Percentiles rank a stretch among this genome's conserved stretches.
Conservation (phyloP, 78 protist genomes). For the Mastigamoeba balamuthi region DNA sequence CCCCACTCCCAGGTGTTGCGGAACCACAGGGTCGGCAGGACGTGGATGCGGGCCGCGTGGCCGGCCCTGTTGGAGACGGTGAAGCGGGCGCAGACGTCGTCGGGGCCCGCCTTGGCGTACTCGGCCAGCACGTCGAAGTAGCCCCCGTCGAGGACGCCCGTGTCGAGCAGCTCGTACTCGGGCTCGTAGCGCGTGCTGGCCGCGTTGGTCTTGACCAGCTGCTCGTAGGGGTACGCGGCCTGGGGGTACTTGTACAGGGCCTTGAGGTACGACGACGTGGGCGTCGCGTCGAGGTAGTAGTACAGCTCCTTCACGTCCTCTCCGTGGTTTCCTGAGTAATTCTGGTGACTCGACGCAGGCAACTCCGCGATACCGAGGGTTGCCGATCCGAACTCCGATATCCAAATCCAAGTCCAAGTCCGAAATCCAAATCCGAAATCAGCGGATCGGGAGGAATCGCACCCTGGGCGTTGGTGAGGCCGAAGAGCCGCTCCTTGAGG, state of each 20-base stretch:
- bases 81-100: conserved; percentile 38
- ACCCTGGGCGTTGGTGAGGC: conserved; percentile 57
- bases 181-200: conserved; percentile 5
- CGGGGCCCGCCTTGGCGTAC: conserved; percentile 55
- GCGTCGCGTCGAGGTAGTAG: conserved; percentile 46
- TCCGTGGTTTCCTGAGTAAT: too few species aligned
- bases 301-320: conserved; percentile 61
- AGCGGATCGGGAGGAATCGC: too few species aligned
- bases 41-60: conserved; percentile 9
- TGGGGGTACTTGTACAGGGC: conserved; percentile 75
- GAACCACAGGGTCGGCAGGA: conserved; percentile 63
- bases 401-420: too few species aligned
- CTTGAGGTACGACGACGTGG: conserved; percentile 60
- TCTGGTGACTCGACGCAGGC: not conserved
- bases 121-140: conserved; percentile 43
- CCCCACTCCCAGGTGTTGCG: conserved; percentile 83
- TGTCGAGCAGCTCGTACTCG: conserved; percentile 69
- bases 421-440: too few species aligned
- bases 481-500: conserved; percentile 72
- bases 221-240: conserved; percentile 41
- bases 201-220: conserved; percentile 7
- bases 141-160: conserved; percentile 34
- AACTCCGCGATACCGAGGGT: not conserved
- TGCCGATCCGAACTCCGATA: too few species aligned
- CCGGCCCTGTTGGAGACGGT: conserved; percentile 33